Evolutionary conservation across 345 rosid genomes (phyloP).

Genomic region (Citrus australasica): DNA sequence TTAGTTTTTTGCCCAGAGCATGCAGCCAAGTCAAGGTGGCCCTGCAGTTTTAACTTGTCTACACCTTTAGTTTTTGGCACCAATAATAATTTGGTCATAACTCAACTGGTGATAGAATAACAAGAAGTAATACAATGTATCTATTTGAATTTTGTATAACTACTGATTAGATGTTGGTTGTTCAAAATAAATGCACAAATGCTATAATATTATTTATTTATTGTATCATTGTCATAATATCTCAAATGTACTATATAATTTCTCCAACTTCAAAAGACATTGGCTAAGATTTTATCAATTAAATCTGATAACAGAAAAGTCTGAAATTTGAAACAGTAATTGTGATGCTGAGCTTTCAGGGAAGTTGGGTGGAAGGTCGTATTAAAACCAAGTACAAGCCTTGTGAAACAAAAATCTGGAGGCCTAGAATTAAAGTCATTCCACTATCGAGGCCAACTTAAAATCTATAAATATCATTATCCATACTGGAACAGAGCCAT

Average conservation of each 20-base stretch:
- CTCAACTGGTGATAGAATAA: too few species aligned
- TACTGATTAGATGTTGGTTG: too few species aligned
- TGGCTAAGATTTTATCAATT: not conserved
- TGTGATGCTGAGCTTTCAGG: not conserved
- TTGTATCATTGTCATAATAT: too few species aligned
- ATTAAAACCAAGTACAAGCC: not conserved
- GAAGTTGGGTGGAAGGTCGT: not conserved
- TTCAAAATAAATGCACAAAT: too few species aligned
- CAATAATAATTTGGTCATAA: not conserved
- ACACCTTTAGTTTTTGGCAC: not conserved
- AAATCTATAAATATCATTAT: not conserved
- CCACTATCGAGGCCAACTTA: not conserved
- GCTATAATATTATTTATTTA: too few species aligned
- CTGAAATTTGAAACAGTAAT: not conserved
- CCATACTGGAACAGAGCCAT: not conserved
- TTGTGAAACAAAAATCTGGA: not conserved
- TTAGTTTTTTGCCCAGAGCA: not conserved
- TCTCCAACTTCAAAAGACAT: not conserved
- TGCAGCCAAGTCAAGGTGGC: not conserved
- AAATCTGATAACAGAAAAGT: not conserved
- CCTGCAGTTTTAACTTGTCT: not conserved
- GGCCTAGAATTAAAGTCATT: not conserved
- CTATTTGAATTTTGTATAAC: too few species aligned
- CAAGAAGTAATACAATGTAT: too few species aligned
- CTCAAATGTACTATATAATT: too few species aligned